These are phyloP conservation scores for Backusella parvicylindrica DNA, from an alignment of 192 early-diverging fungal genomes.

Conservation along the genomic window DNA sequence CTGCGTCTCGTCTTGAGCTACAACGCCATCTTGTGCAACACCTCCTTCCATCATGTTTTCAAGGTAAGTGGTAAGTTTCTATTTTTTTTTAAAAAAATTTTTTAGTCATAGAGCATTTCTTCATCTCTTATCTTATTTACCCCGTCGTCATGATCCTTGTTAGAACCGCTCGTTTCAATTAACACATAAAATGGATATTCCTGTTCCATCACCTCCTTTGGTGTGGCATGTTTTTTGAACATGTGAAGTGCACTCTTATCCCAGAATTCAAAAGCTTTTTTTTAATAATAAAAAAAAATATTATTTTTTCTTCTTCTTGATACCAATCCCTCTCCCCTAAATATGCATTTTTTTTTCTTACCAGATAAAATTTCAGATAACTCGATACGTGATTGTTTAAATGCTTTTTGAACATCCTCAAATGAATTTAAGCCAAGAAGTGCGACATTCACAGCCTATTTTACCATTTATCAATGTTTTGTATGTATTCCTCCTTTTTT, in stretches of 20 bases:
- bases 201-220: constrained; percentile 62
- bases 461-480: neutral
- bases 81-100: neutral
- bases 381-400: constrained; percentile 69
- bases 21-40: constrained; percentile 80
- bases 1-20: constrained; percentile 89
- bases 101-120: neutral
- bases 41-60: constrained; percentile 76
- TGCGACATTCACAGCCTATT: constrained; percentile 66
- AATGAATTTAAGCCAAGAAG: constrained; percentile 78
- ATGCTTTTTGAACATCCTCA: constrained; percentile 77
- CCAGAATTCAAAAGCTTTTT: constrained; percentile 99
- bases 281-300: neutral
- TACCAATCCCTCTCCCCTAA: neutral
- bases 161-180: constrained; percentile 91
- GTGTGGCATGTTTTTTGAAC: constrained; percentile 68
- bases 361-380: constrained; percentile 89
- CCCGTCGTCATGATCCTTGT: constrained; percentile 92
- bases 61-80: constrained; percentile 73
- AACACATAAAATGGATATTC: constrained; percentile 87
- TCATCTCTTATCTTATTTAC: constrained; percentile 8
- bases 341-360: constrained; percentile 12
- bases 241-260: constrained; percentile 70
- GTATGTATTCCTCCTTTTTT: neutral
- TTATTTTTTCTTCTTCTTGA: neutral